These are phyloP conservation scores for Ramaria rubella DNA, from an alignment of 768 basidiomycete genomes.

Conservation along the genomic window DNA sequence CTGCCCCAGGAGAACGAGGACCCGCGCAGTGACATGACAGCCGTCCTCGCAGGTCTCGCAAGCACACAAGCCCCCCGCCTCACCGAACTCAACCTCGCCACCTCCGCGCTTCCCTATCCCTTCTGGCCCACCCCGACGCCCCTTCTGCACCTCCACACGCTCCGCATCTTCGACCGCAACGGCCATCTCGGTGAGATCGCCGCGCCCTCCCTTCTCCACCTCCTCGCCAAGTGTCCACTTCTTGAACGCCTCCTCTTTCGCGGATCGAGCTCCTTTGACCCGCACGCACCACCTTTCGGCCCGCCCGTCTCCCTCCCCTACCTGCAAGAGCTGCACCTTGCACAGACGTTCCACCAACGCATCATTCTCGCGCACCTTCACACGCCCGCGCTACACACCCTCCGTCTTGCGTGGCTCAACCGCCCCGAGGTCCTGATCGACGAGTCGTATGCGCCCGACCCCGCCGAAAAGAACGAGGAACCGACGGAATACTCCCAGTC, in stretches of 20 bases:
- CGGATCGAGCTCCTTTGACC: constrained; percentile 33
- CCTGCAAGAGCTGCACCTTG: constrained; percentile 51
- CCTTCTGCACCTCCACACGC: constrained; percentile 29
- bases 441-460: constrained; percentile 34
- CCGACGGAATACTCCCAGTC: constrained; percentile 69
- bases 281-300: constrained; percentile 22
- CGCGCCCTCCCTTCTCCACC: neutral
- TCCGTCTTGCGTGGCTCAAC: constrained; percentile 62
- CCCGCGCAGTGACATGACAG: too few species aligned
- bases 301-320: constrained; percentile 50
- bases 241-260: constrained; percentile 53
- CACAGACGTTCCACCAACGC: constrained; percentile 56
- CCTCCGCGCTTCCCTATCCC: constrained; percentile 18
- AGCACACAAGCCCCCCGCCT: constrained; percentile 3
- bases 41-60: constrained; percentile 9
- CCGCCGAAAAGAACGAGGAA: constrained; percentile 72
- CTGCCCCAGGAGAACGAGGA: neutral
- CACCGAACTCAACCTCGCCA: constrained; percentile 13
- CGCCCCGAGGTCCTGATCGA: constrained; percentile 23
- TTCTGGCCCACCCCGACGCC: constrained; percentile 39
- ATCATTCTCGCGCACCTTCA: constrained; percentile 58
- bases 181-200: constrained; percentile 31
- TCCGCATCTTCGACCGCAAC: constrained; percentile 42
- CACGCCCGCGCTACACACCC: constrained; percentile 50
- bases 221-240: constrained; percentile 54